phyloP scores from a whole-genome alignment of 768 basidiomycete species.

The Panellus pusillus region DNA sequence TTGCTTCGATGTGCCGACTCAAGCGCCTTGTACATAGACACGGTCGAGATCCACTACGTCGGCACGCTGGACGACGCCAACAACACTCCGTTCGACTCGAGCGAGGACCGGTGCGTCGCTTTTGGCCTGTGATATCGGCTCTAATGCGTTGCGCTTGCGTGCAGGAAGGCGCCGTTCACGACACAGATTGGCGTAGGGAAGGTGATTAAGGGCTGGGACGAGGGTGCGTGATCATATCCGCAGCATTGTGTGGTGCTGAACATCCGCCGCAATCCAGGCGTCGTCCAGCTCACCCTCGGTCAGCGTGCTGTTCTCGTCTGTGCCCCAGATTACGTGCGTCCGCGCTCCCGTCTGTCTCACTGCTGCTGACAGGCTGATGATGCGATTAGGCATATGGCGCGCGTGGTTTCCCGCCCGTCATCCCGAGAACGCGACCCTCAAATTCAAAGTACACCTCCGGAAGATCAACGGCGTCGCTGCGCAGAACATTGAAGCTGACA shows the following conservation, averaged over 20 bases:
- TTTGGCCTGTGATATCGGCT: slow-evolving; percentile 7
- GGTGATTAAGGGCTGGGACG: slow-evolving; percentile 91
- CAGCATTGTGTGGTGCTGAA: slow-evolving; percentile 10
- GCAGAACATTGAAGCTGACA: too few relatives aligned
- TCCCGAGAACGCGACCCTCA: slow-evolving; percentile 71
- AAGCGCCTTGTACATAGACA: slow-evolving; percentile 43
- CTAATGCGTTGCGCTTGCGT: slow-evolving; percentile 3
- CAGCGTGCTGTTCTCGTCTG: slow-evolving; percentile 68
- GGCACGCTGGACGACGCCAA: slow-evolving; percentile 66
- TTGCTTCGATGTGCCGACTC: slow-evolving; percentile 15
- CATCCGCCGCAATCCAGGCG: slow-evolving; percentile 48
- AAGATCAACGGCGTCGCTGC: slow-evolving; percentile 47
- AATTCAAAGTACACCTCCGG: slow-evolving; percentile 83
- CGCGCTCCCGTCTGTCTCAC: slow-evolving; percentile 7
- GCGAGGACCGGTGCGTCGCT: slow-evolving; percentile 63
- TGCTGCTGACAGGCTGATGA: slow-evolving; percentile 3
- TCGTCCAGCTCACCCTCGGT: slow-evolving; percentile 74
- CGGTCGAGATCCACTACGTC: slow-evolving; percentile 75
- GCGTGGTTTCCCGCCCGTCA: slow-evolving; percentile 76
- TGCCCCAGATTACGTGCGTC: slow-evolving; percentile 76
- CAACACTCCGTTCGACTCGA: slow-evolving; percentile 64
- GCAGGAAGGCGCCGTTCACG: slow-evolving; percentile 58
- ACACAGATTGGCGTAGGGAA: slow-evolving; percentile 77
- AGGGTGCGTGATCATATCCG: slow-evolving; percentile 51
- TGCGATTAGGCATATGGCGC: slow-evolving; percentile 62